A percentile compares a stretch with the other conserved stretches of the same genome.
Evolutionary conservation across 75 land plant species (phyloP).

Genomic region (Isoetes taiwanensis): DNA sequence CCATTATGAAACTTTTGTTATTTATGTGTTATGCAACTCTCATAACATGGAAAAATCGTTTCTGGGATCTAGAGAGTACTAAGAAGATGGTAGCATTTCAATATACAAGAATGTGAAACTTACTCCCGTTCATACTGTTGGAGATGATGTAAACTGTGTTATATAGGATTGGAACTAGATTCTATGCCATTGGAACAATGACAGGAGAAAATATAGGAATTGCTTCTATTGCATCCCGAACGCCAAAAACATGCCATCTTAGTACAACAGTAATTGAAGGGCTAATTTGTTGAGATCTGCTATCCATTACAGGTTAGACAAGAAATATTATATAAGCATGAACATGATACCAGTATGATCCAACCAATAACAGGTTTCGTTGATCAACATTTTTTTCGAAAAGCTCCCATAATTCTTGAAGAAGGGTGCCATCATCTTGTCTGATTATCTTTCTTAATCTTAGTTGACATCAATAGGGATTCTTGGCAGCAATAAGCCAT

Average conservation of each 20-base stretch:
- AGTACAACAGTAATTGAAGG: not conserved
- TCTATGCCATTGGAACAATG: conserved; percentile 87
- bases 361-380: too few relatives aligned
- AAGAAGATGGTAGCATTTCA: not conserved
- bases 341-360: too few relatives aligned
- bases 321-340: not conserved
- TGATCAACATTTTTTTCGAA: too few relatives aligned
- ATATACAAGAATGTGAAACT: not conserved
- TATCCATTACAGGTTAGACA: not conserved
- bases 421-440: too few relatives aligned
- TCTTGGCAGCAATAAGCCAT: too few relatives aligned
- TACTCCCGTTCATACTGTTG: conserved; percentile 73
- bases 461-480: too few relatives aligned
- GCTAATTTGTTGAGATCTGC: not conserved
- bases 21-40: too few relatives aligned
- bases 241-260: too few relatives aligned
- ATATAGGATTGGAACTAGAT: conserved; percentile 74
- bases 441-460: too few relatives aligned
- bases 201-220: conserved; percentile 92
- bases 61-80: not conserved
- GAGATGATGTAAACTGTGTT: conserved; percentile 63
- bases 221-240: conserved; percentile 75
- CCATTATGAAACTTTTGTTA: not conserved
- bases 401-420: too few relatives aligned
- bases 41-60: too few relatives aligned